Conservation (phyloP, 371 early-diverging fungal genomes). For the Rhizopus delemar region DNA sequence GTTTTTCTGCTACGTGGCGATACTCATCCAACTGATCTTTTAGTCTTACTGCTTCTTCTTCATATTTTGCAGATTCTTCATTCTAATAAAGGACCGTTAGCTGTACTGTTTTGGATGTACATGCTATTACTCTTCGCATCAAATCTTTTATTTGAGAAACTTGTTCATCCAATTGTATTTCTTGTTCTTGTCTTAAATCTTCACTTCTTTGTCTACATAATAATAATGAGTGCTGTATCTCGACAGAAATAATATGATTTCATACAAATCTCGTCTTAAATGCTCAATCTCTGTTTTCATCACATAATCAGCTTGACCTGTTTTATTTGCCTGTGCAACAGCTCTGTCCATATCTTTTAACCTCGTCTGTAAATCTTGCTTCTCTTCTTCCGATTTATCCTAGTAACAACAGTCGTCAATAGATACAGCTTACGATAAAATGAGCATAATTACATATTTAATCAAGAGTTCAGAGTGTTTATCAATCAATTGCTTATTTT, state of each 20-base stretch:
- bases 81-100: slow-evolving; percentile 29
- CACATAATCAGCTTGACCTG: slow-evolving; percentile 83
- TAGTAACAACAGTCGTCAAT: slow-evolving; percentile 21
- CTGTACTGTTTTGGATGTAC: no score
- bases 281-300: slow-evolving; percentile 86
- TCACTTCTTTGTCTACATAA: slow-evolving; percentile 72
- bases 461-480: slow-evolving; percentile 57
- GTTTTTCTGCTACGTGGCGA: slow-evolving; percentile 82
- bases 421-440: background rate
- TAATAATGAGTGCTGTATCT: background rate
- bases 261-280: slow-evolving; percentile 79
- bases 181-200: slow-evolving; percentile 71
- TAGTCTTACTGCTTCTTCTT: slow-evolving; percentile 69
- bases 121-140: slow-evolving; percentile 51
- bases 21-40: slow-evolving; percentile 91
- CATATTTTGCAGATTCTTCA: slow-evolving; percentile 57
- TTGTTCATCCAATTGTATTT: slow-evolving; percentile 64
- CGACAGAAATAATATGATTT: background rate
- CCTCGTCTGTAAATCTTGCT: slow-evolving; percentile 62
- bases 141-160: slow-evolving; percentile 63
- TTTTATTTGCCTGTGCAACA: slow-evolving; percentile 69
- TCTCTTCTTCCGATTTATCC: slow-evolving; percentile 70
- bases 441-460: slow-evolving; percentile 54
- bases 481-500: slow-evolving; percentile 56
- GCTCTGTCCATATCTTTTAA: slow-evolving; percentile 71